Base-by-base conservation (phyloP, 2,329 filamentous ascomycete species). In the Incumbomyces delicatus region DNA sequence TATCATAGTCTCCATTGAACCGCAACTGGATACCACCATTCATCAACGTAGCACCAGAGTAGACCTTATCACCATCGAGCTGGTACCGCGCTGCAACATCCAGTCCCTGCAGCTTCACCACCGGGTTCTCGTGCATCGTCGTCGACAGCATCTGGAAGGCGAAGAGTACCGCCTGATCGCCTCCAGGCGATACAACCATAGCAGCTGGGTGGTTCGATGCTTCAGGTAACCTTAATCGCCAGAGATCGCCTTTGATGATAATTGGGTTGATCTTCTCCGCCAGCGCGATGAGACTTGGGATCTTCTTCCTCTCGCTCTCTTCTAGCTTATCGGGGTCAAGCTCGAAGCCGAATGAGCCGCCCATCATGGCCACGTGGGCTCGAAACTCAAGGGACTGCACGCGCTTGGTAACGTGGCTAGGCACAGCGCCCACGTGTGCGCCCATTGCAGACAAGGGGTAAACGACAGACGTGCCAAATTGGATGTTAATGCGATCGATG, bases 361-460 rank as follows among this genome's bases (percentile, higher is more conserved):
- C 80, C 79, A 82, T 82, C 67, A 81, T 77, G 5, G 80, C 80
- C 0, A 83, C 79, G 46, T 82, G 78, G 0, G 75, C 77, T 30
- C 80, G 76, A 65, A 83, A 82, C 1, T 61, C 60, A 11, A 83
- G 68, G 0, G 78, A 72, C 1, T 74, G 74, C 1, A 69, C 74
- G 16, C 79, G 75, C 0, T 66, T 61, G 0, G 77, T 80, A 30
- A 76, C 62, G 0, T 73, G 70, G 52, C 82, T 83, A 1, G 79
- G 79, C 0, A 80, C 71, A 0, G 72, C 72, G 7, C 76, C 79
- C 30, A 83, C 66, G 58, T 83, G 80, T n/a, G 78, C 80, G 1
- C 76, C 78, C 78, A 83, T 82, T 1, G 77, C 66, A 0, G 75
- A 78, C 0, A 76, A 69, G 0, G 80, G 80, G 58, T 83, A 83